Evolutionary conservation across 2,329 filamentous ascomycete genomes (phyloP).

Genomic region (Clarireedia monteithiana): DNA sequence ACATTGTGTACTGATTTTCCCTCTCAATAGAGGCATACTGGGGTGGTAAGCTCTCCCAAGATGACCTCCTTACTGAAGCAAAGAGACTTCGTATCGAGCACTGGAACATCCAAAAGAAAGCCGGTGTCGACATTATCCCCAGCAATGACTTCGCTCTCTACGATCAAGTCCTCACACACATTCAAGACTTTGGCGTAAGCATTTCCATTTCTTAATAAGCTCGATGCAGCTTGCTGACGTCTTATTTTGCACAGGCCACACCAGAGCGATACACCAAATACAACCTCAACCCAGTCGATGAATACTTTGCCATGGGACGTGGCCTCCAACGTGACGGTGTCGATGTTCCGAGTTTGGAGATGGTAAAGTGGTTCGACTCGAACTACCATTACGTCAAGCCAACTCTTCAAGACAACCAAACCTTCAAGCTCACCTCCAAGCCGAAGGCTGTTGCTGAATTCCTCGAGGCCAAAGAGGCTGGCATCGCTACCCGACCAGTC

Average conservation of each 20-base stretch:
- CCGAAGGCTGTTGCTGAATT: constrained; percentile 95
- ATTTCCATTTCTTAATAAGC: not conserved
- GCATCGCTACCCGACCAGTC: constrained; percentile 87
- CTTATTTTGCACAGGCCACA: constrained; percentile 52
- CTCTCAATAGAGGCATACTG: constrained; percentile 70
- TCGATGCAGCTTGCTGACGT: constrained; percentile 9
- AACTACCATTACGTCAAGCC: constrained; percentile 99
- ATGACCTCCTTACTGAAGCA: constrained; percentile 85
- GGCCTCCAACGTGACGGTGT: constrained; percentile 92
- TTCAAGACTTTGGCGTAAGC: constrained; percentile 91
- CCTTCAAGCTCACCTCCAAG: constrained; percentile 77
- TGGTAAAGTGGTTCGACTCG: constrained; percentile 99
- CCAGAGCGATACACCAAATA: constrained; percentile 91
- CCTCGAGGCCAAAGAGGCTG: constrained; percentile 95
- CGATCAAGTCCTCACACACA: constrained; percentile 95
- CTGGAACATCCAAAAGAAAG: constrained; percentile 99
- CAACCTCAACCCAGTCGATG: constrained; percentile 79
- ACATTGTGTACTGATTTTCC: constrained; percentile 7
- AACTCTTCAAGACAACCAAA: constrained; percentile 93
- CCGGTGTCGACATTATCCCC: constrained; percentile 93
- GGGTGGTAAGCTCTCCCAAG: constrained; percentile 87
- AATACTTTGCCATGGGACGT: constrained; percentile 99
- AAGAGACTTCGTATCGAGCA: constrained; percentile 94
- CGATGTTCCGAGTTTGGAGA: constrained; percentile 91
- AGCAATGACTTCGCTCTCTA: constrained; percentile 99